phyloP scores from a whole-genome alignment of 2,329 filamentous ascomycete genomes.

The Tolypocladium nubicola region DNA sequence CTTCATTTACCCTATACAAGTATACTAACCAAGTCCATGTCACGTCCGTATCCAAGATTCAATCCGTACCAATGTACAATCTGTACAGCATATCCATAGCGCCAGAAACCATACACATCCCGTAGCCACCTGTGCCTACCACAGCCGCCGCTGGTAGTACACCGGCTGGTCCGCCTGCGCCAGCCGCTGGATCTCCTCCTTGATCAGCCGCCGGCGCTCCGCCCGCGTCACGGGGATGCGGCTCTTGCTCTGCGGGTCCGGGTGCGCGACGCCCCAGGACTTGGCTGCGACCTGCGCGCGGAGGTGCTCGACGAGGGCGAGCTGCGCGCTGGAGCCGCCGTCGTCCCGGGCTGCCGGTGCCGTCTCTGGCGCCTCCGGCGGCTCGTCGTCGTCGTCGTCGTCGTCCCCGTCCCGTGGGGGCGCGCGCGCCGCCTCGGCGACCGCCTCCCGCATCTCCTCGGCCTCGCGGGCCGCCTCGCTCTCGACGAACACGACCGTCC shows the following conservation, averaged over 20 bases:
- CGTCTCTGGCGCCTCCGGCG: not conserved
- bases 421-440: constrained; percentile 11
- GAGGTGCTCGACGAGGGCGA: constrained; percentile 20
- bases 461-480: constrained; percentile 20
- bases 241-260: constrained; percentile 24
- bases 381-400: not conserved
- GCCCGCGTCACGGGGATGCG: constrained; percentile 39
- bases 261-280: constrained; percentile 21
- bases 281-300: constrained; percentile 20
- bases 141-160: constrained; percentile 45
- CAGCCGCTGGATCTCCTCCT: constrained; percentile 41
- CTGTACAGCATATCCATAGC: not conserved
- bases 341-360: constrained; percentile 6
- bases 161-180: constrained; percentile 33
- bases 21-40: not conserved
- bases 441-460: constrained; percentile 10
- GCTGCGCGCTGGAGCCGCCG: constrained; percentile 13
- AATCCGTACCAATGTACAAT: not conserved
- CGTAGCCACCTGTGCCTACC: constrained; percentile 20
- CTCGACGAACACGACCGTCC: constrained; percentile 29
- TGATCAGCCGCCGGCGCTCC: constrained; percentile 46
- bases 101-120: not conserved
- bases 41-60: not conserved
- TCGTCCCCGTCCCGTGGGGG: not conserved
- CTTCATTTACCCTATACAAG: too few species aligned